Evolutionary conservation across 495 filamentous ascomycete genomes (phyloP), one percentile per base, ranked within the genome.

Genomic region (Umbilicaria muhlenbergii): DNA sequence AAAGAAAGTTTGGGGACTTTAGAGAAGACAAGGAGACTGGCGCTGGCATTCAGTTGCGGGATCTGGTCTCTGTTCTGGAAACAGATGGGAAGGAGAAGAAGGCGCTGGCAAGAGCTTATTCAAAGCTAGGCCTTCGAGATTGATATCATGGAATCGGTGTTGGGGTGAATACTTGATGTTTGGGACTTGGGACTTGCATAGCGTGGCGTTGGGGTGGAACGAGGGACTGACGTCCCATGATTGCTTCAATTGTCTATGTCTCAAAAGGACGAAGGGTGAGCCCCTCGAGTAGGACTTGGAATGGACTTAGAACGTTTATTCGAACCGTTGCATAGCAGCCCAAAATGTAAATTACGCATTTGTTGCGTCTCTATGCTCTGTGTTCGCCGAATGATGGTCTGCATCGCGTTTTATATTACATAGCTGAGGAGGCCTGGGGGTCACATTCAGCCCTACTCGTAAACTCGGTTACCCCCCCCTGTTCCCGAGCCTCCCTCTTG

Each of bases 31-130:
- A 57, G 45, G 63, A 65, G 12, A 62, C 61, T 40, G 69, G 69
- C 5, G 43, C 54, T 15, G 59, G 65, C 0, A 68, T 73, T 44
- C 67, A 71, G 42, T 53, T 71, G 16, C 59, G 70, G 32, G 70
- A 73, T 49, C 52, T 73, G 11, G 43, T 73, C 17, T 69, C 67
- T 39, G 68, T 69, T 53, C 58, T 72, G 13, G 70, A 73, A 48
- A 53, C 59, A 13, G 69, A 73, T 51, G 62, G 69, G 14, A 58
- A 52, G 39, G 49, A 49, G 32, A 49, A 49, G 19, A 49, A 39
- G 34, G 43, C 43, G 3, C 38, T 55, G 21, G 50, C 52, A 38
- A 21, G 46, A 38, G 52, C 52, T 16, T 55, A 49, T 19, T 19
- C 32, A 11, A 46, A 34, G 35, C 39, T 52, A 42, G 38, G 44